A percentile compares a stretch with the other conserved stretches of the same genome.
phyloP scores from a whole-genome alignment of 1,139 yeast genomes.

The Debaryomyces fabryi region DNA sequence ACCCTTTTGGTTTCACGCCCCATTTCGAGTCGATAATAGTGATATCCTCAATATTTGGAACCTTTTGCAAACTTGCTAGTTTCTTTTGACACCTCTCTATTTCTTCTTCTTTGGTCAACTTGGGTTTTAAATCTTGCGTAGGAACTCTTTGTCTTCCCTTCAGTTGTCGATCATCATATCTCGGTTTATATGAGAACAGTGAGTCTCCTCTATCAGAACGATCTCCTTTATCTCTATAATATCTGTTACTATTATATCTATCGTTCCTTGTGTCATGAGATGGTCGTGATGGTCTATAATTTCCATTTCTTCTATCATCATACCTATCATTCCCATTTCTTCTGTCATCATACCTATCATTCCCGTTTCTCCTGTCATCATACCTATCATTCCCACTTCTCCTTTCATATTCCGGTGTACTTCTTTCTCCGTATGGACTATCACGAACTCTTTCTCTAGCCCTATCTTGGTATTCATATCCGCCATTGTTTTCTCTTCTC shows the following conservation, averaged over 20 bases:
- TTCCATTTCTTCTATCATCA: conserved; percentile 5
- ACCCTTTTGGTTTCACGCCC: conserved; percentile 77
- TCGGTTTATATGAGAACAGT: neutral
- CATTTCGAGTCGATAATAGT: conserved; percentile 59
- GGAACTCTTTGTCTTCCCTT: neutral
- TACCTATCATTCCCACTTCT: conserved; percentile 11
- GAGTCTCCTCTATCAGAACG: neutral
- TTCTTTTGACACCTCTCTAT: conserved; percentile 24
- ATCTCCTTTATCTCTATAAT: conserved; percentile 14
- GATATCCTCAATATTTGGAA: conserved; percentile 30
- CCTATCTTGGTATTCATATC: conserved; percentile 6
- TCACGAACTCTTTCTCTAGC: conserved; percentile 15
- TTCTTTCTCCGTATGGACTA: conserved; percentile 11
- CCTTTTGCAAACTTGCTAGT: conserved; percentile 25
- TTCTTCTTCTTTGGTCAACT: conserved; percentile 22
- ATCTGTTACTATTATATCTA: conserved; percentile 11
- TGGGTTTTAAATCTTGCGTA: conserved; percentile 9
- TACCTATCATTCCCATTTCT: conserved; percentile 11
- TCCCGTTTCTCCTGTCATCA: conserved; percentile 5
- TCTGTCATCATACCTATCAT: conserved; percentile 7
- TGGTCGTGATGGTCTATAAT: conserved; percentile 2
- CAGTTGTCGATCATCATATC: conserved; percentile 5
- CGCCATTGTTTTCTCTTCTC: conserved; percentile 2
- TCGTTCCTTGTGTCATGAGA: conserved; percentile 4
- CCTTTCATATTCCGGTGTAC: conserved; percentile 10